These are phyloP conservation scores for Sisymbrium irio DNA, from an alignment of 345 rosid species.

Conservation along the genomic window DNA sequence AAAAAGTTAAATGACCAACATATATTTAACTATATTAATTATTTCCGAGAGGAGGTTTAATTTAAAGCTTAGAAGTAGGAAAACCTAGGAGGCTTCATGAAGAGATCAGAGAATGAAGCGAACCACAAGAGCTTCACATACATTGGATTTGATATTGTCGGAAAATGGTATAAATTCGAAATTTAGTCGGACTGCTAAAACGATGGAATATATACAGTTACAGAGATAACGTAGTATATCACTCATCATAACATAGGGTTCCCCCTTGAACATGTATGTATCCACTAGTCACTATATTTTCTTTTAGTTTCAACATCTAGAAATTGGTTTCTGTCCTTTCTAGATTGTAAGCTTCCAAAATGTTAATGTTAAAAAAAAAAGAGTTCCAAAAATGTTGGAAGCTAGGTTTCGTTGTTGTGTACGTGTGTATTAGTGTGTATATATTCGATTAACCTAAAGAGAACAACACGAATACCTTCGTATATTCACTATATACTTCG, in stretches of 20 bases:
- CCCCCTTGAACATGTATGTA: background rate
- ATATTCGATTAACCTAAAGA: background rate
- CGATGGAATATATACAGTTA: background rate
- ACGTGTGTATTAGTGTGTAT: no score
- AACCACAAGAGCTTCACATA: background rate
- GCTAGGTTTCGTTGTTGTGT: background rate
- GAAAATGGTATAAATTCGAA: background rate
- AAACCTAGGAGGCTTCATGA: background rate
- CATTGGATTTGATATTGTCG: background rate
- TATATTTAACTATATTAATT: background rate
- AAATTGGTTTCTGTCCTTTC: background rate
- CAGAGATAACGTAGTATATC: background rate
- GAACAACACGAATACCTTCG: background rate
- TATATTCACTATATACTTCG: background rate
- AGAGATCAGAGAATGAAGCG: background rate
- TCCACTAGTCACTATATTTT: background rate
- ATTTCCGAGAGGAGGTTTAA: background rate
- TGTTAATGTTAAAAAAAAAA: background rate
- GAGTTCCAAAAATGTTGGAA: background rate
- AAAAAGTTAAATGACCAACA: no score
- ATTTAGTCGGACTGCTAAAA: background rate
- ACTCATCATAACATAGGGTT: background rate
- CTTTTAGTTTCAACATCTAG: background rate
- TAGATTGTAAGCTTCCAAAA: background rate
- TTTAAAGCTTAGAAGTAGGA: background rate